Evolutionary conservation across 164 flowering plant species (phyloP).

Genomic region (Stephania cephalantha): DNA sequence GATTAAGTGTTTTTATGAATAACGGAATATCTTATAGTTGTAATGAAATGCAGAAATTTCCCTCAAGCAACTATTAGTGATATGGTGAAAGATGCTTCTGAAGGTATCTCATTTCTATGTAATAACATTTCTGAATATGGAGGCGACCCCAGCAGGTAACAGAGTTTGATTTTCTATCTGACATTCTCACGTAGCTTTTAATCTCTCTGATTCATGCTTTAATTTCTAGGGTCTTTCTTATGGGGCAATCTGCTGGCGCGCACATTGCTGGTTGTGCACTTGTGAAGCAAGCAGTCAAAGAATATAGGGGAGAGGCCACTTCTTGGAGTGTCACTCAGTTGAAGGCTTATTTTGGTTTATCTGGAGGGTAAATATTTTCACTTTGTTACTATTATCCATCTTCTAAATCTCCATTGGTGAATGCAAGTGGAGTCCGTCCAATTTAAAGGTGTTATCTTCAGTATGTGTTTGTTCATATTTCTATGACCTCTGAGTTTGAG

Average conservation of each 20-base stretch:
- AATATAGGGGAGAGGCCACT: conserved; percentile 41
- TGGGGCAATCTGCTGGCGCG: conserved; percentile 99
- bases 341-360: conserved; percentile 89
- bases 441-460: neutral
- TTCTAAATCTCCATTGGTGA: neutral
- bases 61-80: conserved; percentile 96
- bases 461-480: neutral
- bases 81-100: conserved; percentile 83
- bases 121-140: conserved; percentile 83
- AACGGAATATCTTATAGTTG: neutral
- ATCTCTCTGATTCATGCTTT: neutral
- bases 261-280: conserved; percentile 93
- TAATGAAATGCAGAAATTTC: conserved; percentile 61
- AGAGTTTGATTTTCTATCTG: neutral
- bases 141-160: conserved; percentile 87
- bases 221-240: conserved; percentile 62
- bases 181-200: neutral
- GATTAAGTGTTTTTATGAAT: no score
- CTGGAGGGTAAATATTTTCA: conserved; percentile 73
- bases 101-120: conserved; percentile 83
- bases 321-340: conserved; percentile 88
- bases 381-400: neutral
- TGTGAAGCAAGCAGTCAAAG: conserved; percentile 75
- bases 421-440: neutral
- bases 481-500: neutral